Base-by-base conservation (phyloP, 768 basidiomycete species). In the Boletus tomentosulus region DNA sequence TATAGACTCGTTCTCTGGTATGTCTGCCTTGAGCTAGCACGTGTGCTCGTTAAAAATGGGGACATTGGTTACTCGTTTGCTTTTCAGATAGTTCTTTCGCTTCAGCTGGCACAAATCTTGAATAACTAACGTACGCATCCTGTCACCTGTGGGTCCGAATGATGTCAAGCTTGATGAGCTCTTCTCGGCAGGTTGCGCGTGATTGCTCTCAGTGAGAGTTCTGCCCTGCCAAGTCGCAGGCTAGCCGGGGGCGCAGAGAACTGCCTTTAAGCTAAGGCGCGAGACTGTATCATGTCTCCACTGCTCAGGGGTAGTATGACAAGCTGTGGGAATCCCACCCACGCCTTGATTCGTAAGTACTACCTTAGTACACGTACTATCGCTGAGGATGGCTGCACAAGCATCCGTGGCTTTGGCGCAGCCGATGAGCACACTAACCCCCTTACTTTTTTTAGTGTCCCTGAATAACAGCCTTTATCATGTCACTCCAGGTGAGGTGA, bases 271-370 rank as follows among this genome's bases (percentile, higher is more conserved):
- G 19, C 28, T 30, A 19, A 12, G 22, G 22, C 27, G n/a, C 15
- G 16, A 33, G 24, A 33, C 13, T 27, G 19, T 6, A 30, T 37
- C 50, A 45, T 15, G 34, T 37, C 34, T 3, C 27, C 38, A 39
- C 22, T 22, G 8, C 35, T 11, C 45, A 47, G 34, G 53, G 41
- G 31, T 9, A 12, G 33, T 53, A 54, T 35, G 45, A 27, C 48
- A 48, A 47, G n/a, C 31, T 19, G 46, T 57, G 60, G 44, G 60
- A 62, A 48, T 35, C 25, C 39, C 15, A 63, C 53, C 53, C 62
- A 65, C 62, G 49, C 51, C 30, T 51, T 7, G 27, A 45, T 33
- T 27, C 55, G 46, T 57, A 42, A 35, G 35, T 38, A 25, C 39
- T 13, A 46, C 50, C 50, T 46, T 12, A 31, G 19, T 19, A 1